Evolutionary conservation across 768 basidiomycete species (phyloP), one percentile per base, ranked within the genome.

Genomic region (Pleurotus sapidus): DNA sequence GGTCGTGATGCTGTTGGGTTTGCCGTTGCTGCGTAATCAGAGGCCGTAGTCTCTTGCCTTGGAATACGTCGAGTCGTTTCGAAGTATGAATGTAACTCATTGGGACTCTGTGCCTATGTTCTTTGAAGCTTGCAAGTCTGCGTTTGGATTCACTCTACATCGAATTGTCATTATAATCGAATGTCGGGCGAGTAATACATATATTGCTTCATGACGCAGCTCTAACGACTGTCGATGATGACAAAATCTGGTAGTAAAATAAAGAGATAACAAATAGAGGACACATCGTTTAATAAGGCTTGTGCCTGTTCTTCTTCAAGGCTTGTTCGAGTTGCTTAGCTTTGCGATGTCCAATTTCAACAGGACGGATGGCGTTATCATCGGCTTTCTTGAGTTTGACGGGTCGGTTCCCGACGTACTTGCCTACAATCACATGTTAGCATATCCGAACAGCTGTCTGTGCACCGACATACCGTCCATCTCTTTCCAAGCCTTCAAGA

Each of bases 391-490:
- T 95, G 60, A 99, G 82, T 67, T 92, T 92, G 63, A 99, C 86
- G n/a, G 97, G 97, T 53, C 97, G 84, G 67, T 96, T 96, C 43
- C 97, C 97, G 50, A 99, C 95, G 72, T 99, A 99, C 78, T 98
- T 98, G 61, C 95, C 95, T 74, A 23, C 34, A 55, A 34, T 34
- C 30, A 34, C 30, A 1, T 11, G 9, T 34, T 34, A 34, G 30
- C 30, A 34, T 34, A 34, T 8, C 9, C 9, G 11, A 34, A 11
- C 30, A 11, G 9, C 30, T 34, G 9, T 11, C 11, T 11, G 30
- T 34, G 30, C 8, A 34, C 30, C 43, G 1, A 69, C 89, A 37
- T 63, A 92, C 95, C 96, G 71, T 98, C 95, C 95, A 97, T 98
- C 71, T 98, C 95, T 70, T 98, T 98, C 96, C 96, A 99, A 15